Evolutionary conservation across 1,139 yeast species (phyloP).

Genomic region (Pichia sp.): DNA sequence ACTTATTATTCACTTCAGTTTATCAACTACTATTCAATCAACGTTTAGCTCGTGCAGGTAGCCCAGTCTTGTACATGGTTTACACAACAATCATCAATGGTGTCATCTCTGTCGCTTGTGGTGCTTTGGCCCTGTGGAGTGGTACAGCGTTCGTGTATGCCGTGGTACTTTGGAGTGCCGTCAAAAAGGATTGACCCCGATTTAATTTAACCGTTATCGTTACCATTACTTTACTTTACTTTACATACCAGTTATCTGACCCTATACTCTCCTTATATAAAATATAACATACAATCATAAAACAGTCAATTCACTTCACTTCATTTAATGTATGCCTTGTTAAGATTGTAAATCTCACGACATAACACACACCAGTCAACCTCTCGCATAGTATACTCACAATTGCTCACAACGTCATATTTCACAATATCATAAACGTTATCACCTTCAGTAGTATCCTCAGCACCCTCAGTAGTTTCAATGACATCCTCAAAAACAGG

Average conservation of each 20-base stretch:
- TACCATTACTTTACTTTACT: too few species aligned
- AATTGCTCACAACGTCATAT: constrained; percentile 8
- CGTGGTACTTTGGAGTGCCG: constrained; percentile 33
- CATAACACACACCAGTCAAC: constrained; percentile 92
- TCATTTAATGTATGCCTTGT: constrained; percentile 47
- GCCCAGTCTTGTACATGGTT: constrained; percentile 60
- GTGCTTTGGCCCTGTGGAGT: constrained; percentile 55
- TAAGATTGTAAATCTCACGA: constrained; percentile 72
- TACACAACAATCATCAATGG: constrained; percentile 63
- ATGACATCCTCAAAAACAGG: constrained; percentile 11
- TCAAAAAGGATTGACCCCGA: background rate
- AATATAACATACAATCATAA: constrained; percentile 86
- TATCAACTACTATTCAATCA: constrained; percentile 56
- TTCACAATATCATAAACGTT: constrained; percentile 2
- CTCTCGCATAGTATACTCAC: constrained; percentile 33
- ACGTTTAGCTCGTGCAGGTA: constrained; percentile 60
- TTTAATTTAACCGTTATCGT: too few species aligned
- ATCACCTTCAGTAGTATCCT: background rate
- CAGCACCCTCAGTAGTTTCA: background rate
- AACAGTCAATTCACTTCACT: too few species aligned
- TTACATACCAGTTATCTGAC: too few species aligned
- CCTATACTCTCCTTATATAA: constrained; percentile 77
- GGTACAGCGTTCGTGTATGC: constrained; percentile 50
- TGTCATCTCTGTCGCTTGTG: constrained; percentile 64
- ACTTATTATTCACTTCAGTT: constrained; percentile 59